These are phyloP conservation scores for Choanephora cucurbitarum DNA, from an alignment of 371 early-diverging fungal genomes.

Conservation along the genomic window DNA sequence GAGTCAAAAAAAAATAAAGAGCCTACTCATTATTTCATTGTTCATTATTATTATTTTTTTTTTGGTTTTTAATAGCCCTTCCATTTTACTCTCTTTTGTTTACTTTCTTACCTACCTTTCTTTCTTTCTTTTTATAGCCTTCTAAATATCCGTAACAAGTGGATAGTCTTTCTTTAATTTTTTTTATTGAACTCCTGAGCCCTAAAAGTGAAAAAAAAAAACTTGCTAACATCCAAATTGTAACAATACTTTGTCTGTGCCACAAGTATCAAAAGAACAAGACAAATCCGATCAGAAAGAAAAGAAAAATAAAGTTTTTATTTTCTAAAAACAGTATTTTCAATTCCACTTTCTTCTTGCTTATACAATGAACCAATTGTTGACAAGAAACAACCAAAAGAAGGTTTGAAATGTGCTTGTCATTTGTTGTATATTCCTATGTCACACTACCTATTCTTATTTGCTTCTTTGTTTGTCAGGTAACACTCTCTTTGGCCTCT, in stretches of 20 bases:
- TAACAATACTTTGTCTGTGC: neutral
- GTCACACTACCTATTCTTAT: neutral
- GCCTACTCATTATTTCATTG: neutral
- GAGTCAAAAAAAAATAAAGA: neutral
- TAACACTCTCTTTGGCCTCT: neutral
- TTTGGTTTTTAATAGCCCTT: too few species aligned
- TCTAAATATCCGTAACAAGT: too few species aligned
- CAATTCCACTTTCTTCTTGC: neutral
- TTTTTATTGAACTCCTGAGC: too few species aligned
- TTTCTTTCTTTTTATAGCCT: too few species aligned
- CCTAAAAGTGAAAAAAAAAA: too few species aligned
- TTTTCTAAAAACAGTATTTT: neutral
- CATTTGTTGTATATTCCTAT: too few species aligned
- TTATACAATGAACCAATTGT: neutral
- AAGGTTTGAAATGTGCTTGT: neutral
- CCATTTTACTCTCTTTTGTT: too few species aligned
- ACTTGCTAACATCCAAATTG: neutral
- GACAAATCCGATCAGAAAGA: neutral
- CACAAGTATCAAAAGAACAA: neutral
- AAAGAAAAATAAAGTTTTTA: slow-evolving; percentile 1
- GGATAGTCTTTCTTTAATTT: too few species aligned
- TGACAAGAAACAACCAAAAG: neutral
- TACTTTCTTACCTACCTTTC: too few species aligned
- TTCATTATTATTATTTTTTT: neutral
- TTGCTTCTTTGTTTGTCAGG: slow-evolving; percentile 4